phyloP scores from a whole-genome alignment of 139 green algal species.

The Deuterostichococcus epilithicus region DNA sequence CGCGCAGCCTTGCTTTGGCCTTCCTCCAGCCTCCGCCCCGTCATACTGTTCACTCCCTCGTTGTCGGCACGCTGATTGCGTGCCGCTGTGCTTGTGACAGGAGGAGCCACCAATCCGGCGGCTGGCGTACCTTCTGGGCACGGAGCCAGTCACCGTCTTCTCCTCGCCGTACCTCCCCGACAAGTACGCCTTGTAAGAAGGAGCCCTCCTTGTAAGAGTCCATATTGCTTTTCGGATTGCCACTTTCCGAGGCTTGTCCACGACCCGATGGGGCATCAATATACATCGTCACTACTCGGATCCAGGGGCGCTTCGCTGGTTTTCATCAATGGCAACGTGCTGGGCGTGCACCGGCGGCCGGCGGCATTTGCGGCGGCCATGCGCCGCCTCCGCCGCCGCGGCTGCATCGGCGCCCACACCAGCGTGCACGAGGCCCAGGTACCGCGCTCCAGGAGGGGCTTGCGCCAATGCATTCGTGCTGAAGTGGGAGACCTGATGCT shows the following conservation, averaged over 20 bases:
- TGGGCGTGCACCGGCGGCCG: conserved; percentile 72
- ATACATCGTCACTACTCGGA: neutral
- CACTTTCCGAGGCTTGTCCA: neutral
- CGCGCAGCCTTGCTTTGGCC: too few species aligned
- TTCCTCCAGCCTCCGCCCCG: too few species aligned
- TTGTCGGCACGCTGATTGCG: too few species aligned
- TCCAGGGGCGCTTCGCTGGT: conserved; percentile 58
- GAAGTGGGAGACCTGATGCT: neutral
- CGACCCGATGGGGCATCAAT: too few species aligned
- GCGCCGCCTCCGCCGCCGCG: conserved; percentile 60
- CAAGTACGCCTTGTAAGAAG: too few species aligned
- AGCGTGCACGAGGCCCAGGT: conserved; percentile 66
- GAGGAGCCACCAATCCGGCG: conserved; percentile 58
- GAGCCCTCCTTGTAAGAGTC: too few species aligned
- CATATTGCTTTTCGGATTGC: too few species aligned
- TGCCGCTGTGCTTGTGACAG: neutral
- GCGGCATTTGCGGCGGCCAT: conserved; percentile 52
- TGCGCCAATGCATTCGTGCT: neutral
- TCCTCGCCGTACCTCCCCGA: conserved; percentile 70
- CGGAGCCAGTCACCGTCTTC: conserved; percentile 64
- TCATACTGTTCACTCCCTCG: too few species aligned
- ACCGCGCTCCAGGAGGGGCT: neutral
- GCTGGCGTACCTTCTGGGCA: conserved; percentile 69
- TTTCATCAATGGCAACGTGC: conserved; percentile 92
- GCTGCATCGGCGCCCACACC: conserved; percentile 85